Evolutionary conservation across 768 basidiomycete species (phyloP).

Genomic region (Hemileccinum impolitum): DNA sequence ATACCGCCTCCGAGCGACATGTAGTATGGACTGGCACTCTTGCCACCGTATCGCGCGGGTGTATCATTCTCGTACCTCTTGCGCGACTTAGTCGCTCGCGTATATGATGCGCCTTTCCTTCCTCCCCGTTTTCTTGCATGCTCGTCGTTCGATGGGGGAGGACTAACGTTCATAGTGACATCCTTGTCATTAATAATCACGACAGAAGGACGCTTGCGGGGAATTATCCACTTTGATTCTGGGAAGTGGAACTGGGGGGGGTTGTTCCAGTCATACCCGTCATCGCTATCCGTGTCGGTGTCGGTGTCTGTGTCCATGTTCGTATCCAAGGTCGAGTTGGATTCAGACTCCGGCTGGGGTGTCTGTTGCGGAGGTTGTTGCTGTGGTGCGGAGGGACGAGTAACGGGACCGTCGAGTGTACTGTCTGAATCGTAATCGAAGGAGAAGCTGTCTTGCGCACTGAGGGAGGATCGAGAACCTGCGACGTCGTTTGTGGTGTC

Average conservation of each 20-base stretch:
- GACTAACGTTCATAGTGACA: neutral
- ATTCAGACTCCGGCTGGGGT: conserved; percentile 3
- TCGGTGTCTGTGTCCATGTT: conserved; percentile 14
- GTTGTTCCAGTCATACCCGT: conserved; percentile 12
- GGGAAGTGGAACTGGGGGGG: conserved; percentile 1
- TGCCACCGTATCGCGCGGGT: conserved; percentile 3
- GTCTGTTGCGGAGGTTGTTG: conserved; percentile 1
- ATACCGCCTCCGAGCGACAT: neutral
- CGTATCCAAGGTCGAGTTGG: conserved; percentile 1
- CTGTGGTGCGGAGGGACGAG: neutral
- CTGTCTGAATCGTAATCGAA: conserved; percentile 23
- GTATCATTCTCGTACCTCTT: conserved; percentile 12
- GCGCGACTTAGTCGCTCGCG: conserved; percentile 10
- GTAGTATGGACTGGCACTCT: neutral
- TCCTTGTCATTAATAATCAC: neutral
- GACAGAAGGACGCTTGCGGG: conserved; percentile 22
- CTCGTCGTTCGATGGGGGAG: conserved; percentile 5
- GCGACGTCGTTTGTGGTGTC: neutral
- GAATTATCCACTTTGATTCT: conserved; percentile 16
- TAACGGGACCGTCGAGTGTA: conserved; percentile 8
- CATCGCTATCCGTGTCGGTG: conserved; percentile 15
- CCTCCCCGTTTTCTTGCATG: conserved; percentile 18
- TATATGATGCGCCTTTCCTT: neutral
- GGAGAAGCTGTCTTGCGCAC: conserved; percentile 10
- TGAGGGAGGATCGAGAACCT: neutral